A percentile compares a stretch with the other conserved stretches of the same genome.
phyloP scores from a whole-genome alignment of 2,329 filamentous ascomycete species.

The Achaetomium macrosporum region DNA sequence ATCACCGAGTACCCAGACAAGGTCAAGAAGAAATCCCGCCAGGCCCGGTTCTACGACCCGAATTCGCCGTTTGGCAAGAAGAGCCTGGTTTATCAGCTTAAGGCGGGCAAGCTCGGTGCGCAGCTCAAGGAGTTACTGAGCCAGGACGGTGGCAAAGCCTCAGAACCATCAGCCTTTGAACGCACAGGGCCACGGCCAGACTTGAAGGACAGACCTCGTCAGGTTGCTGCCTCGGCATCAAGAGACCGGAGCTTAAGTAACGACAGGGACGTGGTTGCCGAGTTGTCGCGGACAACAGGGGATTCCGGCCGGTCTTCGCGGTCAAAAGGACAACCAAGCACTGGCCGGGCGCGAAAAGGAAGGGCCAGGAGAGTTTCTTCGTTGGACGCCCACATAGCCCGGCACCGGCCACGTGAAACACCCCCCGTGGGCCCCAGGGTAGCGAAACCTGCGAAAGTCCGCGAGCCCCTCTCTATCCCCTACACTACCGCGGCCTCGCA shows the following conservation, averaged over 20 bases:
- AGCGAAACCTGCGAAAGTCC: not conserved
- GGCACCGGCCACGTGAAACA: too few species aligned
- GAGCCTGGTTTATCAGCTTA: constrained; percentile 51
- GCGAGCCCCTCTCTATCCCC: constrained; percentile 27
- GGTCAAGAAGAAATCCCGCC: constrained; percentile 40
- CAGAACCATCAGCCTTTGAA: constrained; percentile 3
- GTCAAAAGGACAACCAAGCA: too few species aligned
- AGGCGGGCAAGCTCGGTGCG: constrained; percentile 38
- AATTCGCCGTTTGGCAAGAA: constrained; percentile 46
- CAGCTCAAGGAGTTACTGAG: constrained; percentile 23
- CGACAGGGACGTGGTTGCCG: constrained; percentile 1
- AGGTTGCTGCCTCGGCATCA: not conserved
- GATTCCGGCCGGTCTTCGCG: not conserved
- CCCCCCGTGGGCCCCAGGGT: too few species aligned
- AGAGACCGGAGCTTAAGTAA: not conserved
- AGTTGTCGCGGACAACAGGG: constrained; percentile 1
- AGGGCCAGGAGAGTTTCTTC: too few species aligned
- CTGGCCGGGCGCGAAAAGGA: too few species aligned
- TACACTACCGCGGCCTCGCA: constrained; percentile 84
- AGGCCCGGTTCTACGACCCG: constrained; percentile 48
- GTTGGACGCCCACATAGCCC: too few species aligned
- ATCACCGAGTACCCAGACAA: constrained; percentile 38
- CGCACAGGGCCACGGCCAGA: constrained; percentile 3
- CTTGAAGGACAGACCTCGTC: not conserved
- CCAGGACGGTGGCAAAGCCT: not conserved